A percentile compares a stretch with the other conserved stretches of the same genome.
Conservation (phyloP, 2,329 filamentous ascomycete species). For the Talaromyces sp. region DNA sequence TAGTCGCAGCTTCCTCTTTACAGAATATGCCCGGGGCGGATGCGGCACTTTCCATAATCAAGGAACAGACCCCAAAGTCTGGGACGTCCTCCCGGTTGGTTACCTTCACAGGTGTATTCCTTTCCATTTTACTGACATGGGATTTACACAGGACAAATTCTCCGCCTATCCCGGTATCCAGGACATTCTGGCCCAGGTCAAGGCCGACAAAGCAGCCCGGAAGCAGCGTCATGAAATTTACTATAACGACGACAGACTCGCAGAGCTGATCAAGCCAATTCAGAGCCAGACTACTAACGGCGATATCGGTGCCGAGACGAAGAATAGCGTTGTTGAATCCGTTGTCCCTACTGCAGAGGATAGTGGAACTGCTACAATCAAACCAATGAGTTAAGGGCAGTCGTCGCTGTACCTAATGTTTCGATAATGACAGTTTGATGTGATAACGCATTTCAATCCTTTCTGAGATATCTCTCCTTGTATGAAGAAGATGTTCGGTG, state of each 20-base stretch:
- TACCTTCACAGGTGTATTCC: no score
- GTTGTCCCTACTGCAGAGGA: background rate
- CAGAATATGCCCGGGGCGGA: conserved; percentile 26
- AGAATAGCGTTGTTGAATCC: background rate
- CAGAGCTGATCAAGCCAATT: conserved; percentile 8
- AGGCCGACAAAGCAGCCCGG: conserved; percentile 25
- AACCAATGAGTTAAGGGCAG: background rate
- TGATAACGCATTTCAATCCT: background rate
- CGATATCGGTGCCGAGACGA: background rate
- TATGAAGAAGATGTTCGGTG: background rate
- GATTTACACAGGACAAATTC: conserved; percentile 28
- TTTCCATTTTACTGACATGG: background rate
- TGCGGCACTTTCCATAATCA: conserved; percentile 29
- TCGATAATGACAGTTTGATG: background rate
- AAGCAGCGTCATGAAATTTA: conserved; percentile 23
- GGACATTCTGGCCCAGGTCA: conserved; percentile 27
- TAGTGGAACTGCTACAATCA: background rate
- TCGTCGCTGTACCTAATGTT: no score
- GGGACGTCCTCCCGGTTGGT: conserved; percentile 29
- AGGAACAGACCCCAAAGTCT: conserved; percentile 28
- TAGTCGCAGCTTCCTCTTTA: conserved; percentile 29
- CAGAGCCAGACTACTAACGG: background rate
- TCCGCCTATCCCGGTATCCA: conserved; percentile 29
- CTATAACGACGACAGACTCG: conserved; percentile 25
- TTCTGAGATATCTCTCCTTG: background rate